A percentile compares a stretch with the other conserved stretches of the same genome.
phyloP scores from a whole-genome alignment of 371 early-diverging fungal genomes.

The Mucor sp. region DNA sequence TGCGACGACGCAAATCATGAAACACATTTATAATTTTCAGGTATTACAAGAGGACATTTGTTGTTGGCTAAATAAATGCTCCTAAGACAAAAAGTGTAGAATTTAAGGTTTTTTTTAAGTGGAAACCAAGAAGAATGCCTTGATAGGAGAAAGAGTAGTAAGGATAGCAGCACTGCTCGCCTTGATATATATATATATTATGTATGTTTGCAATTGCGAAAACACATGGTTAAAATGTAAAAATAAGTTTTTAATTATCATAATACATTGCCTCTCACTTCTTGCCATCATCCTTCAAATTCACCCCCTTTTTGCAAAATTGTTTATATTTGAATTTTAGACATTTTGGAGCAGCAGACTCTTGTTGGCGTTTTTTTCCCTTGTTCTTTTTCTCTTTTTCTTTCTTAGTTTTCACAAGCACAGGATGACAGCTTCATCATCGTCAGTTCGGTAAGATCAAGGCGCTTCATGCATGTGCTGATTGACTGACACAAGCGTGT shows the following conservation, averaged over 20 bases:
- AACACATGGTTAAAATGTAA: background rate
- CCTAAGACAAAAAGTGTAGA: background rate
- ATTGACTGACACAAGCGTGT: background rate
- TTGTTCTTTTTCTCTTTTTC: conserved; percentile 6
- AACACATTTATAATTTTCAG: background rate
- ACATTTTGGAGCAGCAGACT: conserved; percentile 1
- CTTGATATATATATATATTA: background rate
- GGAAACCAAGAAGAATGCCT: background rate
- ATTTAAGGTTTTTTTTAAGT: background rate
- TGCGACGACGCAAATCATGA: conserved; percentile 1
- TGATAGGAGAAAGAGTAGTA: background rate
- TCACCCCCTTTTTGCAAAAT: background rate
- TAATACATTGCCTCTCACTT: background rate
- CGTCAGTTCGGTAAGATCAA: conserved; percentile 25
- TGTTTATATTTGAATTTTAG: conserved; percentile 1
- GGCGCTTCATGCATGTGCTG: background rate
- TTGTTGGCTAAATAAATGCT: background rate
- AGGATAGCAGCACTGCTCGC: background rate
- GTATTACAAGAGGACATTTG: background rate
- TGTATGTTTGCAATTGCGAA: background rate
- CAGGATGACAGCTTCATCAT: conserved; percentile 12
- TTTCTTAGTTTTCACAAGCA: conserved; percentile 1
- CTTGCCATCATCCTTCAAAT: background rate
- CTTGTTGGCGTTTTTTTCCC: conserved; percentile 4
- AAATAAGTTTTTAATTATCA: background rate